Evolutionary conservation across 768 basidiomycete genomes (phyloP).

Genomic region (Albatrellus ellisii): DNA sequence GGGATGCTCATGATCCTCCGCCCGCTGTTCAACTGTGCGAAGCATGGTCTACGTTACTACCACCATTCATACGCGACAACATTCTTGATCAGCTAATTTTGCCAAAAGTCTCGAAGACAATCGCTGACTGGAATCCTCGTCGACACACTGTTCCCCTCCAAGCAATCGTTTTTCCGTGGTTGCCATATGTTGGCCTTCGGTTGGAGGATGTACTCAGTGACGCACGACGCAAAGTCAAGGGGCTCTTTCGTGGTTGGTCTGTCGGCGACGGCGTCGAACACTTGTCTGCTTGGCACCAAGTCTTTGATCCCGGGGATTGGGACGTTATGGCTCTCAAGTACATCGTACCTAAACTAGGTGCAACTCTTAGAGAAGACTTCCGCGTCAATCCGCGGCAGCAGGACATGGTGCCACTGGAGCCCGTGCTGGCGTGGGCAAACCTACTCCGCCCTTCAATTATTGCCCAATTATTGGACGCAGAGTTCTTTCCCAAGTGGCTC

Average conservation of each 20-base stretch:
- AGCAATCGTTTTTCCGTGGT: slow-evolving; percentile 87
- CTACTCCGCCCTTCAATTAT: slow-evolving; percentile 68
- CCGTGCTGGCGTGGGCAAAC: slow-evolving; percentile 64
- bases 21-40: slow-evolving; percentile 79
- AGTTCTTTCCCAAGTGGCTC: slow-evolving; percentile 97
- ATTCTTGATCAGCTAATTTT: slow-evolving; percentile 91
- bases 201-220: slow-evolving; percentile 81
- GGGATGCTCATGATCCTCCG: slow-evolving; percentile 61
- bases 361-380: slow-evolving; percentile 73
- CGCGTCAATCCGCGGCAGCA: slow-evolving; percentile 85
- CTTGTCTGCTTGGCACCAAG: slow-evolving; percentile 60
- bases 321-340: slow-evolving; percentile 84
- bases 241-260: slow-evolving; percentile 62
- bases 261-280: slow-evolving; percentile 61
- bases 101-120: slow-evolving; percentile 79
- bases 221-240: slow-evolving; percentile 76
- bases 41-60: slow-evolving; percentile 78
- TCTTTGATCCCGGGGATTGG: slow-evolving; percentile 79
- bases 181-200: slow-evolving; percentile 75
- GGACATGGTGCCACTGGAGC: slow-evolving; percentile 69
- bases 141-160: slow-evolving; percentile 49
- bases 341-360: slow-evolving; percentile 83
- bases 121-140: slow-evolving; percentile 72
- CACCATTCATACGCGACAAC: slow-evolving; percentile 87
- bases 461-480: slow-evolving; percentile 72